Evolutionary conservation across 2,329 filamentous ascomycete species (phyloP), one percentile per base, ranked within the genome.

Genomic region (Macrophomina tecta): DNA sequence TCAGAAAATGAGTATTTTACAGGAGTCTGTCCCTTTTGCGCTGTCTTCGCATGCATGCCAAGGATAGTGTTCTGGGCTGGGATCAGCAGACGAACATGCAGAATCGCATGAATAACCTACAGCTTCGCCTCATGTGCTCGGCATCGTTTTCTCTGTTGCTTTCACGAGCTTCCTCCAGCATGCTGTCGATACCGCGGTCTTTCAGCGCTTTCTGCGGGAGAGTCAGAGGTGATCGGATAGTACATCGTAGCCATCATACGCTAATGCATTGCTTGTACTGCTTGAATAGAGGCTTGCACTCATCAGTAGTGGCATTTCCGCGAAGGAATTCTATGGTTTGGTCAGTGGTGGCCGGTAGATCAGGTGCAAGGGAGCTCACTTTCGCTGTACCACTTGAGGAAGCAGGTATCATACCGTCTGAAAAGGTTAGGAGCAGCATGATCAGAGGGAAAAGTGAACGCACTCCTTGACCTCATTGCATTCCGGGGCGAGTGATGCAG

Each of bases 381-480:
- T 81, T 99, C 95, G 77, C 94, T 97, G 80, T 99, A 99, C 95
- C 95, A 99, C 82, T 97, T 98, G 70, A 99, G 83, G 78, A 99
- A 99, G 82, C 95, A 99, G 63, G 91, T 94, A 79, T 99, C 95
- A 77, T 99, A 99, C 73, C 90, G 92, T 78, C 94, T 97, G 69
- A 56, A 9, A 23, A 12, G 45, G 28, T 52, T 36, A 67, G 55
- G 34, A 30, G n/a, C 16, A n/a, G 14, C 2, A 5, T 48, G 60
- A 51, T 45, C 69, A 68, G 16, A 4, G 9, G 7, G 5, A 48
- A 32, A 16, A 66, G 64, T 12, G 53, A 42, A 78, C 89, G 74
- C 82, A 97, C 94, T 97, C 94, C 82, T 98, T 98, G 71, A 94
- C 87, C 75, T 97, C 91, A 73, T 97, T 97, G 79, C 94, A 98